These are phyloP conservation scores for Zhuliangozyma blackwelliae DNA, from an alignment of 1,139 yeast species.

Conservation along the genomic window DNA sequence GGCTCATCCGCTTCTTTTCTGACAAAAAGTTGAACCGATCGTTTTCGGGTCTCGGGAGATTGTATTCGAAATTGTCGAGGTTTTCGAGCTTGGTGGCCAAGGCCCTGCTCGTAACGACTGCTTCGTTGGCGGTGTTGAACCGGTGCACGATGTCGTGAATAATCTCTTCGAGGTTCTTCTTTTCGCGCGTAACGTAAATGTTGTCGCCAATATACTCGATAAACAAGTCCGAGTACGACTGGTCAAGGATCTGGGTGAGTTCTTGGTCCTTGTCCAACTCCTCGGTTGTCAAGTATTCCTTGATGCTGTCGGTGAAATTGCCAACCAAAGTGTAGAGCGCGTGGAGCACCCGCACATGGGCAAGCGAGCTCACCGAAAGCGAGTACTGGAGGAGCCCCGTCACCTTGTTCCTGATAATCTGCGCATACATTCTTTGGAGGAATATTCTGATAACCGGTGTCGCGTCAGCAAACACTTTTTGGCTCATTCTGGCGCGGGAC, in stretches of 20 bases:
- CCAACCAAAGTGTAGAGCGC: constrained; percentile 57
- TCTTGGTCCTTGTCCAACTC: constrained; percentile 42
- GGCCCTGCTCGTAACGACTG: constrained; percentile 43
- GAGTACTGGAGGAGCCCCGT: constrained; percentile 63
- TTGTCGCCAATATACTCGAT: constrained; percentile 65
- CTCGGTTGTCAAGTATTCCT: constrained; percentile 50
- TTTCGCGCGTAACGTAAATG: constrained; percentile 69
- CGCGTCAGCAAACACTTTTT: constrained; percentile 67
- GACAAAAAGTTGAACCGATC: constrained; percentile 33
- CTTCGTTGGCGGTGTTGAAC: constrained; percentile 51
- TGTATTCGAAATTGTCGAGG: constrained; percentile 26
- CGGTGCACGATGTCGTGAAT: constrained; percentile 47
- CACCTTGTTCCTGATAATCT: constrained; percentile 65
- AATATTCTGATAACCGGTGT: constrained; percentile 65
- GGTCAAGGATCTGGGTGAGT: constrained; percentile 61
- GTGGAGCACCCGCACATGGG: constrained; percentile 76
- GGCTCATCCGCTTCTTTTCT: constrained; percentile 38
- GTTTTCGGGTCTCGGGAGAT: constrained; percentile 9
- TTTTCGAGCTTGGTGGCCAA: constrained; percentile 42
- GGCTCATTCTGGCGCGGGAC: constrained; percentile 69
- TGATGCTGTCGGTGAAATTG: constrained; percentile 63
- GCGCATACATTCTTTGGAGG: constrained; percentile 75
- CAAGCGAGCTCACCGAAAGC: constrained; percentile 58
- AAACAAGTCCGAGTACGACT: constrained; percentile 67
- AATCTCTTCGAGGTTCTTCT: constrained; percentile 62